Conservation (phyloP, 2,329 filamentous ascomycete genomes). For the Monosporascus sp. region DNA sequence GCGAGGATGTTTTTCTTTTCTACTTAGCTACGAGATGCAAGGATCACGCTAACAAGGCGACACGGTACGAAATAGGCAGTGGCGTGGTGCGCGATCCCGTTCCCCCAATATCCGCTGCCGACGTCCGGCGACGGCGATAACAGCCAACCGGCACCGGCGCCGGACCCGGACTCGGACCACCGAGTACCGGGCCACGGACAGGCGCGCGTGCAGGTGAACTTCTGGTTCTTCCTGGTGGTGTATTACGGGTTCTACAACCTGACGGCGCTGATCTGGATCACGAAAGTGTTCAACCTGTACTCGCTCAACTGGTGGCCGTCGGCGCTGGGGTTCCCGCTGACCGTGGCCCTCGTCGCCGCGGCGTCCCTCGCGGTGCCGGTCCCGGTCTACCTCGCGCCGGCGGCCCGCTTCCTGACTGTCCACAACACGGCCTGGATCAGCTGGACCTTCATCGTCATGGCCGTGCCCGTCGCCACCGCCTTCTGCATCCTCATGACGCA, state of each 20-base stretch:
- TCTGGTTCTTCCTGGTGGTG: conserved; percentile 67
- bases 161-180: conserved; percentile 23
- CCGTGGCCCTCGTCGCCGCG: conserved; percentile 55
- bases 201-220: conserved; percentile 60
- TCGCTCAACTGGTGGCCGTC: conserved; percentile 68
- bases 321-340: conserved; percentile 59
- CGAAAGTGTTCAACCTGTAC: conserved; percentile 68
- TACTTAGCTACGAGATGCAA: not conserved
- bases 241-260: conserved; percentile 68
- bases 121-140: conserved; percentile 18
- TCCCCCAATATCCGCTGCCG: conserved; percentile 56
- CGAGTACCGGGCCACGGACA: conserved; percentile 58
- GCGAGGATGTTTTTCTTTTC: not conserved
- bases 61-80: conserved; percentile 41
- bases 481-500: conserved; percentile 60
- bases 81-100: conserved; percentile 60
- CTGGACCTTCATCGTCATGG: conserved; percentile 68
- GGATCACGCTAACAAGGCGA: conserved; percentile 7
- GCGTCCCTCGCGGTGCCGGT: conserved; percentile 57
- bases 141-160: conserved; percentile 7
- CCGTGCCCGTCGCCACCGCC: conserved; percentile 61
- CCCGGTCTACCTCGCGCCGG: conserved; percentile 52
- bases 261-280: conserved; percentile 65
- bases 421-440: conserved; percentile 67
- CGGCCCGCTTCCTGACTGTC: conserved; percentile 47